Evolutionary conservation across 139 green algal genomes (phyloP), one percentile per base, ranked within the genome.

Genomic region (Auxenochlorella pyrenoidosa): DNA sequence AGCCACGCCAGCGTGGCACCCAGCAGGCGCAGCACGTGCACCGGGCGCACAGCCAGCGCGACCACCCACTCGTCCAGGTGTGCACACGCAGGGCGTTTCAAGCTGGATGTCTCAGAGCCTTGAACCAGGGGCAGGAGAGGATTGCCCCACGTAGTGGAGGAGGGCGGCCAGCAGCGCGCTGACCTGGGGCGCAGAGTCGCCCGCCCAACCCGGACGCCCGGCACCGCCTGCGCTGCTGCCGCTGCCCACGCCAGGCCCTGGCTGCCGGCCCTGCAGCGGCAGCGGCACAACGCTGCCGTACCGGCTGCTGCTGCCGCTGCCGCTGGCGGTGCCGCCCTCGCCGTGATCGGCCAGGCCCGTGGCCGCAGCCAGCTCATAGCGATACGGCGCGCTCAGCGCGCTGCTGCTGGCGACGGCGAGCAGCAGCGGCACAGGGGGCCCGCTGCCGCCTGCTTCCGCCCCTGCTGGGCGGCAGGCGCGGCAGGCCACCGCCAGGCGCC

Each of bases 381-480:
- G 63, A 12, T 47, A 54, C 0, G 80, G 80, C 18, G 80, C 32
- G 32, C 60, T 85, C 60, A 76, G 63, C 63, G 41, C 59, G 8
- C 30, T 43, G 2, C n/a, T 8, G 12, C 36, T 40, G 6, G 28
- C 80, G 5, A 85, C 80, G 26, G 40, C 80, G 41, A 85, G 63
- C 60, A 85, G 80, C 63, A 85, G 80, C 16, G 80, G 80, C 15
- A 36, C 75, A 44, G 54, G 54, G 54, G 8, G 10, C 8, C 68
- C 34, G 68, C 68, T 30, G 68, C 28, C 68, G 13, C 3, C 66
- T 24, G 73, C 73, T 16, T 36, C 36, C 13, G 63, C 63, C 26
- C 8, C 30, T 12, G 30, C 75, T 32, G 75, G 54, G 2, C 43
- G 3, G 78, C 75, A 82, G 15, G 78, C 34, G 10, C 28, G 78